Evolutionary conservation across 768 basidiomycete species (phyloP).

Genomic region (Brasilioporus rufonigricans): DNA sequence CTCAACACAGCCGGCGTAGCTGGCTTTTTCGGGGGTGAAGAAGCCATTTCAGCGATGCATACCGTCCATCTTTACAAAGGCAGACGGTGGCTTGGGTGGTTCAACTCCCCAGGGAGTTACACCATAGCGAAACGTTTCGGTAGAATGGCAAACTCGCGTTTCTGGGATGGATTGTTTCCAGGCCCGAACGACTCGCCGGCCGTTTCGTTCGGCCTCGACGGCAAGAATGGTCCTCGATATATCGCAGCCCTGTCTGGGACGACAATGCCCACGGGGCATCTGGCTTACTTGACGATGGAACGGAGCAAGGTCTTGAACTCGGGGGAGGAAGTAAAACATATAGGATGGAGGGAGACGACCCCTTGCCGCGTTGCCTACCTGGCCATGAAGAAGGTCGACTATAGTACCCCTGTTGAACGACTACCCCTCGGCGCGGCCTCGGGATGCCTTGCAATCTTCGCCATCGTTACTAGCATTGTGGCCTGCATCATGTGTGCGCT

Average conservation of each 20-base stretch:
- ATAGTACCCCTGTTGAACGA: neutral
- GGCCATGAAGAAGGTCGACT: constrained; percentile 11
- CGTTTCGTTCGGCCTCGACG: constrained; percentile 29
- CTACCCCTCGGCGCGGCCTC: constrained; percentile 3
- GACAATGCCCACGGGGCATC: constrained; percentile 24
- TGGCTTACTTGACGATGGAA: constrained; percentile 27
- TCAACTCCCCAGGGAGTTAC: constrained; percentile 36
- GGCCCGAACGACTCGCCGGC: constrained; percentile 25
- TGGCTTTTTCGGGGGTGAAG: constrained; percentile 37
- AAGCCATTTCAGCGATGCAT: constrained; percentile 33
- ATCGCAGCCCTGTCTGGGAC: constrained; percentile 31
- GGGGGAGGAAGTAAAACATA: neutral
- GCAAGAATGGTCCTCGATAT: constrained; percentile 28
- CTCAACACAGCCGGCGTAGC: constrained; percentile 32
- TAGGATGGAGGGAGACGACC: constrained; percentile 10
- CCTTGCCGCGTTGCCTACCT: constrained; percentile 19
- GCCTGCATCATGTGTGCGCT: constrained; percentile 25
- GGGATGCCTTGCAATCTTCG: constrained; percentile 19
- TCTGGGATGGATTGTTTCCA: constrained; percentile 35
- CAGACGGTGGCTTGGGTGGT: constrained; percentile 35
- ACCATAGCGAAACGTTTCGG: constrained; percentile 33
- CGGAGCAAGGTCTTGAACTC: neutral
- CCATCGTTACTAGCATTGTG: constrained; percentile 22
- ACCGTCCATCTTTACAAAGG: constrained; percentile 14
- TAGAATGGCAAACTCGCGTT: constrained; percentile 24